Evolutionary conservation across 345 rosid genomes (phyloP).

Genomic region (Brassica incana): DNA sequence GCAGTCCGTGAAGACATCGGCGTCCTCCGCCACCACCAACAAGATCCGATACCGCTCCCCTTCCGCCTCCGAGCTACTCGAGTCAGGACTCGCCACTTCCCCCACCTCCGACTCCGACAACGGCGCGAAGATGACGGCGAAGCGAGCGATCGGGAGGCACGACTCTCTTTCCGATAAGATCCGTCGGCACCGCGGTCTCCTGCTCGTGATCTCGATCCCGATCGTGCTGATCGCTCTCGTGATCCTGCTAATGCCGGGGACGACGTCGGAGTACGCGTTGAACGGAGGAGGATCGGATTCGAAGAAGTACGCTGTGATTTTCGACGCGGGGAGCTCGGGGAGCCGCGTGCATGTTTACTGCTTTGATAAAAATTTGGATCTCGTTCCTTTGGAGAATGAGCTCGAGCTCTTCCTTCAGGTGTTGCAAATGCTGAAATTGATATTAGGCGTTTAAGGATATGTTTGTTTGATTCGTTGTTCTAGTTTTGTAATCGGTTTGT

Average conservation of each 20-base stretch:
- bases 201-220: constrained; percentile 70
- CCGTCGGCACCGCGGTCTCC: constrained; percentile 61
- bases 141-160: constrained; percentile 49
- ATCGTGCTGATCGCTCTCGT: constrained; percentile 58
- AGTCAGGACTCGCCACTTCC: constrained; percentile 40
- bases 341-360: constrained; percentile 96
- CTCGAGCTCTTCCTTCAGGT: constrained; percentile 87
- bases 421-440: not conserved
- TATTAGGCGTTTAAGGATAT: not conserved
- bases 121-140: constrained; percentile 53
- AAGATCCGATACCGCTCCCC: constrained; percentile 93
- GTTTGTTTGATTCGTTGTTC: not conserved
- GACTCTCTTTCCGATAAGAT: constrained; percentile 73
- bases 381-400: constrained; percentile 76
- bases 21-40: constrained; percentile 49
- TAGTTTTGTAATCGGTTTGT: not conserved
- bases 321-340: constrained; percentile 97
- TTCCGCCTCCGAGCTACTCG: constrained; percentile 61
- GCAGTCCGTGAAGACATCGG: constrained; percentile 61
- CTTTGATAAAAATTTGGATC: constrained; percentile 88
- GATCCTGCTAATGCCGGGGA: constrained; percentile 62
- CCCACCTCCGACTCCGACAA: constrained; percentile 42
- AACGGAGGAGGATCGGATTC: constrained; percentile 40
- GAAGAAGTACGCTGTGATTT: constrained; percentile 74
- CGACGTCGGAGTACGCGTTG: constrained; percentile 46